phyloP scores from a whole-genome alignment of 2,329 filamentous ascomycete species.

The Coniella lustricola region DNA sequence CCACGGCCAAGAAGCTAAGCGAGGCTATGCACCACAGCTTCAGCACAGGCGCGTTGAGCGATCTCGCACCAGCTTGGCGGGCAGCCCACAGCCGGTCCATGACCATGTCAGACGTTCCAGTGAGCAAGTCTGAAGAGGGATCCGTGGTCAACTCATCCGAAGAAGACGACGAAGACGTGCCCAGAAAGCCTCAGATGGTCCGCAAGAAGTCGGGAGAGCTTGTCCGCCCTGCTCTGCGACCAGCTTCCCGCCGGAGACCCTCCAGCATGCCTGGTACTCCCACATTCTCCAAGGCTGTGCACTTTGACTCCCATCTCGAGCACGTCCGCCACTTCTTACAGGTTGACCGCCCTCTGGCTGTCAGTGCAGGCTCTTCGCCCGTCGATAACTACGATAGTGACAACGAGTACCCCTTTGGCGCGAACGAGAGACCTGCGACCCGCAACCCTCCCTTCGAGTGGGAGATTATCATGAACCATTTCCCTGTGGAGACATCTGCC shows the following conservation, averaged over 20 bases:
- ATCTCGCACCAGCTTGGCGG: constrained; percentile 34
- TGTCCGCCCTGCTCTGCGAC: constrained; percentile 82
- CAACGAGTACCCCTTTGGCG: constrained; percentile 76
- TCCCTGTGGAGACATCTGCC: constrained; percentile 60
- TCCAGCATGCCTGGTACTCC: constrained; percentile 97
- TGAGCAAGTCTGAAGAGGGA: constrained; percentile 40
- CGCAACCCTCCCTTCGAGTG: constrained; percentile 62
- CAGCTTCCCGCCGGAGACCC: constrained; percentile 70
- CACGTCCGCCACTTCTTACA: constrained; percentile 94
- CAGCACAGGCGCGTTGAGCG: constrained; percentile 39
- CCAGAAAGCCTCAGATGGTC: constrained; percentile 79
- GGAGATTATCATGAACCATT: constrained; percentile 81
- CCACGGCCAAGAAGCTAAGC: constrained; percentile 25
- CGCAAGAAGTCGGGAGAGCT: constrained; percentile 98
- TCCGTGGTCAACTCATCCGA: constrained; percentile 46
- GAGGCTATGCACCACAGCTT: constrained; percentile 40
- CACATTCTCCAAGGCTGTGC: constrained; percentile 93
- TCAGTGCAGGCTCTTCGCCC: constrained; percentile 89
- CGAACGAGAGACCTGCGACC: constrained; percentile 38
- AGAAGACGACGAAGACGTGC: constrained; percentile 54
- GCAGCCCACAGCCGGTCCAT: constrained; percentile 46
- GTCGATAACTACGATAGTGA: constrained; percentile 84
- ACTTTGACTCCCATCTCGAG: constrained; percentile 94
- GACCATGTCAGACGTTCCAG: constrained; percentile 46
- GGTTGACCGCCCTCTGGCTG: constrained; percentile 88